Conservation (phyloP, 192 early-diverging fungal genomes). For the Thoreauomyces humboldtii region DNA sequence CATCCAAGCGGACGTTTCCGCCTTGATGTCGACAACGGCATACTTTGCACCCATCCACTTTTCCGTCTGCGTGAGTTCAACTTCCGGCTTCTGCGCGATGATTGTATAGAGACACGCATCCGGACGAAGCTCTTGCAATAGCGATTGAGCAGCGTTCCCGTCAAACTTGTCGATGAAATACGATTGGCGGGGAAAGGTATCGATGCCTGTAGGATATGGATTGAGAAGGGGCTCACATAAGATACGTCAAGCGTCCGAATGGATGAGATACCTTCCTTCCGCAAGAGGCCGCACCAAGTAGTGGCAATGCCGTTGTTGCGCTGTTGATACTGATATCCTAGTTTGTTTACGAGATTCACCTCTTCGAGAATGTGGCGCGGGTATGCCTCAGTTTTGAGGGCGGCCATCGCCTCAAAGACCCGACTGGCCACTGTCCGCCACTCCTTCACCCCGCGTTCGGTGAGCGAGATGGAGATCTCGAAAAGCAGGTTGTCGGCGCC, state of each 20-base stretch:
- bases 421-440: constrained; percentile 26
- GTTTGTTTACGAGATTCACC: constrained; percentile 30
- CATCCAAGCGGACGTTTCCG: neutral
- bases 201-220: too few species aligned
- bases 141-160: neutral
- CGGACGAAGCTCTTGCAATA: constrained; percentile 22
- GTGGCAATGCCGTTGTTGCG: constrained; percentile 24
- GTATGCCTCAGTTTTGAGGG: constrained; percentile 8
- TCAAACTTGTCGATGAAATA: constrained; percentile 31
- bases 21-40: constrained; percentile 2
- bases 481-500: constrained; percentile 35
- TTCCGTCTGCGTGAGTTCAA: constrained; percentile 23
- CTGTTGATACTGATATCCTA: constrained; percentile 41
- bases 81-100: constrained; percentile 12
- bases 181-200: constrained; percentile 31
- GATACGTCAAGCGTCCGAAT: too few species aligned
- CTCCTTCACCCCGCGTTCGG: constrained; percentile 28
- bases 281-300: constrained; percentile 18
- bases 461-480: constrained; percentile 35
- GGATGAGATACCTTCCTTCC: constrained; percentile 36
- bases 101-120: constrained; percentile 22
- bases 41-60: constrained; percentile 47
- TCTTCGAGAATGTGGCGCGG: constrained; percentile 39
- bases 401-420: constrained; percentile 19
- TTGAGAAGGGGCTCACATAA: too few species aligned